Evolutionary conservation across 352 stramenopile species (phyloP), one percentile per base, ranked within the genome.

Genomic region (Phytophthora pini): DNA sequence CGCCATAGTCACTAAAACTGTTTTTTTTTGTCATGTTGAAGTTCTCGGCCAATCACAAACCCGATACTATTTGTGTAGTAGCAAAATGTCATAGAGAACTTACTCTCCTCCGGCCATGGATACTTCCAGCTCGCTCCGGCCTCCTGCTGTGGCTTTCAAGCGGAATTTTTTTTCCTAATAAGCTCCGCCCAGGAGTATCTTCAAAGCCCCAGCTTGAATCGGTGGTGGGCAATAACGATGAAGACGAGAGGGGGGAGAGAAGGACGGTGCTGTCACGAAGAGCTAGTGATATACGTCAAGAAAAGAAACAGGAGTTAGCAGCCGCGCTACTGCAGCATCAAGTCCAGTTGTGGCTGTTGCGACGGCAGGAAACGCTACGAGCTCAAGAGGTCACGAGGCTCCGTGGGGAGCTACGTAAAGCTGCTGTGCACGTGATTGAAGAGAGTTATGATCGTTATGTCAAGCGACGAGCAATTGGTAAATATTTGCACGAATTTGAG

Each of bases 21-120:
- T 56, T 8, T 31, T 34, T 31, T 34, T 8, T 5, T 36, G 6
- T 31, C 38, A 65, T 46, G 47, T 65, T 70, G 62, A 70, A 70
- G 62, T 56, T 50, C 15, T 61, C n/a, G 31, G n/a, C n/a, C 55
- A 65, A 70, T 58, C 29, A 63, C 13, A 45, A 27, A 22, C 12
- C 22, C 3, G 9, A 15, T 20, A 46, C 36, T 48, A 64, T 57
- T 58, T 58, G 15, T 57, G 61, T 63, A n/a, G n/a, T n/a, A 54
- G 44, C 58, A 41, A 49, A 13, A 57, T 56, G 56, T 51, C 49
- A 34, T 49, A 43, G 41, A 80, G 68, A 22, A 32, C 56, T 3
- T 73, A 84, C 59, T 84, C 72, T 77, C 84, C 77, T 7, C 70
- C 76, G 12, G 76, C 34, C 2, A 39, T 56, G 39, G 29, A 27